phyloP scores from a whole-genome alignment of 768 basidiomycete genomes.

The Mycena belliarum region DNA sequence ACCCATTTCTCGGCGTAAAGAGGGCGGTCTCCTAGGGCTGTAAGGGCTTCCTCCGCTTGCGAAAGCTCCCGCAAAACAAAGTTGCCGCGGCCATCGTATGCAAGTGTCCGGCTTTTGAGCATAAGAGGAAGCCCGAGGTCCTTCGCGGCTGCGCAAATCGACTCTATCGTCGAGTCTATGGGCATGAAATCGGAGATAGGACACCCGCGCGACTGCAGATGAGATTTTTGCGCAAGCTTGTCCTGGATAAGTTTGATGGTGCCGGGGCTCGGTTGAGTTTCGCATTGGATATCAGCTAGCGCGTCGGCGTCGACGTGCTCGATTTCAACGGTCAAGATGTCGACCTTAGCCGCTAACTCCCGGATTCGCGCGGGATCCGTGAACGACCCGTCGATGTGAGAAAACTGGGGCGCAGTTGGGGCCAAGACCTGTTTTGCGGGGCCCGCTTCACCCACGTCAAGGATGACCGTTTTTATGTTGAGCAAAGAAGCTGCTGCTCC shows the following conservation, averaged over 20 bases:
- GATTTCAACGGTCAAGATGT: conserved; percentile 93
- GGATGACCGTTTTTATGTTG: conserved; percentile 79
- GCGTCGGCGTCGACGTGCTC: conserved; percentile 89
- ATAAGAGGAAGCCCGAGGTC: conserved; percentile 84
- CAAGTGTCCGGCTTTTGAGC: conserved; percentile 94
- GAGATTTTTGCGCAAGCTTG: conserved; percentile 73
- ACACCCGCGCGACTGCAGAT: conserved; percentile 64
- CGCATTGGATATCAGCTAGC: conserved; percentile 59
- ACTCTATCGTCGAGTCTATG: conserved; percentile 55
- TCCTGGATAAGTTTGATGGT: conserved; percentile 90
- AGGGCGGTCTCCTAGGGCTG: conserved; percentile 61
- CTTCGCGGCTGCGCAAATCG: conserved; percentile 52
- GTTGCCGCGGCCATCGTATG: conserved; percentile 96
- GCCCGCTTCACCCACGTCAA: conserved; percentile 76
- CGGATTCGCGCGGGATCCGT: conserved; percentile 75
- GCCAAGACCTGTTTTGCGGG: conserved; percentile 90
- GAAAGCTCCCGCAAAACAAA: conserved; percentile 63
- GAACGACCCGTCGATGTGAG: conserved; percentile 90
- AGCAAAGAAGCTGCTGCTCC: conserved; percentile 86
- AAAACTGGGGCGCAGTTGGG: conserved; percentile 45
- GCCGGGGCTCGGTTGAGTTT: conserved; percentile 74
- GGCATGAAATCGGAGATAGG: conserved; percentile 62
- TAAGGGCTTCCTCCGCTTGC: conserved; percentile 52
- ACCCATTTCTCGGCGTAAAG: conserved; percentile 96
- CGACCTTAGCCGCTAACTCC: conserved; percentile 76